These are phyloP conservation scores for Hansenula sp. DNA, from an alignment of 1,139 yeast genomes.

Conservation along the genomic window DNA sequence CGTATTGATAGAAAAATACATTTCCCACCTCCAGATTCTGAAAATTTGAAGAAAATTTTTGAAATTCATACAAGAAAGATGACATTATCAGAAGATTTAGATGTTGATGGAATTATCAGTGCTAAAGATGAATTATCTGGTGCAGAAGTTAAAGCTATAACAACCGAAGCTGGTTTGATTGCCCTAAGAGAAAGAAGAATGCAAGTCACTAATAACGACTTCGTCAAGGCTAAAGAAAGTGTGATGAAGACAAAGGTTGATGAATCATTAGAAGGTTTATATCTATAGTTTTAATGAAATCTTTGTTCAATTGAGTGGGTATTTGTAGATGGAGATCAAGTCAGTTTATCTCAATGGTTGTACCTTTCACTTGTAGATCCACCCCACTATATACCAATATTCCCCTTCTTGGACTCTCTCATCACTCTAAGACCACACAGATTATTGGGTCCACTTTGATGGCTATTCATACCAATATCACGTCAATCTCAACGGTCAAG, in stretches of 20 bases:
- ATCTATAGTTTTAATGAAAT: constrained; percentile 25
- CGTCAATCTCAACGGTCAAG: no score
- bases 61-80: constrained; percentile 92
- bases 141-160: constrained; percentile 97
- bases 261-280: constrained; percentile 93
- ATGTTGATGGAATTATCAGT: constrained; percentile 83
- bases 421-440: no score
- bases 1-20: constrained; percentile 96
- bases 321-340: no score
- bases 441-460: no score
- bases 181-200: constrained; percentile 97
- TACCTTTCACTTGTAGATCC: no score
- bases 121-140: constrained; percentile 95
- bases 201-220: constrained; percentile 96
- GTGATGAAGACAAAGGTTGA: constrained; percentile 97
- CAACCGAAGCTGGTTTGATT: constrained; percentile 95
- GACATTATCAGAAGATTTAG: constrained; percentile 85
- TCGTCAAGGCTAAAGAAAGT: constrained; percentile 91
- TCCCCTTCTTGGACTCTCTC: no score
- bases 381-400: no score
- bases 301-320: no score
- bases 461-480: no score
- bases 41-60: constrained; percentile 89
- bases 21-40: constrained; percentile 93
- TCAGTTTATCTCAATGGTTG: no score